These are phyloP conservation scores for Neurospora sublineolata DNA, from an alignment of 495 filamentous ascomycete genomes.

Conservation along the genomic window DNA sequence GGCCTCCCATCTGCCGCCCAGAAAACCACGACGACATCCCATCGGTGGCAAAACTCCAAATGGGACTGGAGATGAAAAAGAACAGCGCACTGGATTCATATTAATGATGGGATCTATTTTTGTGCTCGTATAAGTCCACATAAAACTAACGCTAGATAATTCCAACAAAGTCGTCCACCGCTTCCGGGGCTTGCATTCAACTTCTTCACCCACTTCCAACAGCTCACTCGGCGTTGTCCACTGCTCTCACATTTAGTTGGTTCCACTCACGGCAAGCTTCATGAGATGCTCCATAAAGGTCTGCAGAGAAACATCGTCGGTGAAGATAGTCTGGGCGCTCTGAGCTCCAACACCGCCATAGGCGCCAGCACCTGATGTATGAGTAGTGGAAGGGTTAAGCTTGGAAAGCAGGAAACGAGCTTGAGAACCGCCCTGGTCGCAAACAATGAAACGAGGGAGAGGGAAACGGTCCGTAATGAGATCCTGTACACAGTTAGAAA, in stretches of 20 bases:
- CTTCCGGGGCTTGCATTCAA: background rate
- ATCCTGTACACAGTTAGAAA: slow-evolving; percentile 48
- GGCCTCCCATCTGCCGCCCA: background rate
- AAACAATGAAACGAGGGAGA: slow-evolving; percentile 95
- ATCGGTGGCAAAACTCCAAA: background rate
- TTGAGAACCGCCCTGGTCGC: slow-evolving; percentile 95
- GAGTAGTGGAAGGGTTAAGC: slow-evolving; percentile 96
- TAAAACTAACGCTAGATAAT: slow-evolving; percentile 19
- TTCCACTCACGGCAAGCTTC: slow-evolving; percentile 63
- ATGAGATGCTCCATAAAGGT: slow-evolving; percentile 99
- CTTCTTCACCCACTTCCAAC: background rate
- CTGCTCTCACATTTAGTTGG: slow-evolving; percentile 30
- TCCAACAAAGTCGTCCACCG: slow-evolving; percentile 3
- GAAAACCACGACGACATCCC: background rate
- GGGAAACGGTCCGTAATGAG: slow-evolving; percentile 96
- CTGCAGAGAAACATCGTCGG: slow-evolving; percentile 94
- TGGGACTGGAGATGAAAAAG: background rate
- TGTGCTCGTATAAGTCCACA: slow-evolving; percentile 7
- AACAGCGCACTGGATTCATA: background rate
- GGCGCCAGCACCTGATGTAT: slow-evolving; percentile 65
- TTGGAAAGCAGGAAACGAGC: slow-evolving; percentile 96
- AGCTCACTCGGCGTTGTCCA: background rate
- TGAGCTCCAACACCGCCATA: slow-evolving; percentile 79
- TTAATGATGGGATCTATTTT: slow-evolving; percentile 2
- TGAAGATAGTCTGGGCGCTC: slow-evolving; percentile 97